Conservation (phyloP, 257 asterid species). For the Capsicum pubescens region DNA sequence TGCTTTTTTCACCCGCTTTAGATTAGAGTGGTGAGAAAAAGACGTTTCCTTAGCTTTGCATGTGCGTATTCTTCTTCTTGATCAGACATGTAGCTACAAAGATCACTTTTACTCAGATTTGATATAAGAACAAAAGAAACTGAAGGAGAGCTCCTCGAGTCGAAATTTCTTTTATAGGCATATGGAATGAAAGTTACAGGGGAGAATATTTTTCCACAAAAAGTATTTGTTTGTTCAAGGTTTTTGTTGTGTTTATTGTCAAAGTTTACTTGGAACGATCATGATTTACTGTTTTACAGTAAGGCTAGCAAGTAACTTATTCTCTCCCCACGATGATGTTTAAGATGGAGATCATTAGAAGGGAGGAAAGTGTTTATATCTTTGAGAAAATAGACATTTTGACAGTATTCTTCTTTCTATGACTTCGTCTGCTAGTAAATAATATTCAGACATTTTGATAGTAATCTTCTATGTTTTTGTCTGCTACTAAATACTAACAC, state of each 20-base stretch:
- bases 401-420: neutral
- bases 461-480: neutral
- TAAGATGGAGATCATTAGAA: neutral
- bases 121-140: neutral
- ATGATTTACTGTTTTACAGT: neutral
- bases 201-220: neutral
- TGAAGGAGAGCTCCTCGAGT: neutral
- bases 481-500: too few relatives aligned
- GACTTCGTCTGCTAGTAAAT: neutral
- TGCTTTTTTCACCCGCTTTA: neutral
- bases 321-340: neutral
- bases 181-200: neutral
- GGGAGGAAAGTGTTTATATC: neutral
- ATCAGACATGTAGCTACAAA: neutral
- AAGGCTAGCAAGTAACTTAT: neutral
- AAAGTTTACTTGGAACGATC: neutral
- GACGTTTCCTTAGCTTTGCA: neutral
- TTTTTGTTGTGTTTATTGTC: neutral
- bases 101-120: neutral
- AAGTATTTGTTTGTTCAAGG: neutral
- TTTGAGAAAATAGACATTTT: neutral
- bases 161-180: neutral
- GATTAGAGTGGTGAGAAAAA: neutral
- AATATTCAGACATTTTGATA: neutral
- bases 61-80: neutral